Conservation (phyloP, 2,329 filamentous ascomycete species). For the Blastomyces emzantsi region DNA sequence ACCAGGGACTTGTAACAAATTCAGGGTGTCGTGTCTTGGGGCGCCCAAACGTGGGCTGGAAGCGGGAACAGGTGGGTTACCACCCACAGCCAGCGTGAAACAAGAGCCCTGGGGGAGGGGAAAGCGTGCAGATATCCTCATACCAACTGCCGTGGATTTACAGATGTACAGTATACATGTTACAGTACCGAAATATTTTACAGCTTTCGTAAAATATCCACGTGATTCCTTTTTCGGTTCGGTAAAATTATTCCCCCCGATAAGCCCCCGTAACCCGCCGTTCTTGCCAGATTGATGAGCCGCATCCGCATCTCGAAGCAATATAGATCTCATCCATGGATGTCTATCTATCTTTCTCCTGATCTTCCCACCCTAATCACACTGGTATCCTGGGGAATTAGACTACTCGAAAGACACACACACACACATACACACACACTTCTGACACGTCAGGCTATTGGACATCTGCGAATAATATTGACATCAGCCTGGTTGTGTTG, state of each 20-base stretch:
- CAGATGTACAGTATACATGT: no score
- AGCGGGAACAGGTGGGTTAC: no score
- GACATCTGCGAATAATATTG: not conserved
- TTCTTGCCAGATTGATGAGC: slow-evolving; percentile 2
- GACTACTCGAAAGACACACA: not conserved
- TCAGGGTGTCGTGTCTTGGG: not conserved
- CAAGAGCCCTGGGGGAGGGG: no score
- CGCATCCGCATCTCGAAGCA: not conserved
- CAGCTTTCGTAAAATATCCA: no score
- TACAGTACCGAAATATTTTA: no score
- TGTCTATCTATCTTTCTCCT: not conserved
- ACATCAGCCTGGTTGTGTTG: not conserved
- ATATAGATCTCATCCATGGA: no score
- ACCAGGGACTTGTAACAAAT: not conserved
- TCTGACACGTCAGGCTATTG: not conserved
- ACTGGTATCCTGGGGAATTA: not conserved
- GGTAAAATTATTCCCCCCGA: not conserved
- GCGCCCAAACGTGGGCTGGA: not conserved
- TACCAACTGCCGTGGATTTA: no score
- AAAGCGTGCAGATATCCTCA: no score
- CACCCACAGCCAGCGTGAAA: no score
- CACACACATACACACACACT: no score
- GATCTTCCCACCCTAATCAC: not conserved
- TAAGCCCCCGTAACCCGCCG: not conserved
- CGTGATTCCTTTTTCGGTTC: not conserved